phyloP scores from a whole-genome alignment of 2,329 filamentous ascomycete genomes.

The Acrocalymma vagum region DNA sequence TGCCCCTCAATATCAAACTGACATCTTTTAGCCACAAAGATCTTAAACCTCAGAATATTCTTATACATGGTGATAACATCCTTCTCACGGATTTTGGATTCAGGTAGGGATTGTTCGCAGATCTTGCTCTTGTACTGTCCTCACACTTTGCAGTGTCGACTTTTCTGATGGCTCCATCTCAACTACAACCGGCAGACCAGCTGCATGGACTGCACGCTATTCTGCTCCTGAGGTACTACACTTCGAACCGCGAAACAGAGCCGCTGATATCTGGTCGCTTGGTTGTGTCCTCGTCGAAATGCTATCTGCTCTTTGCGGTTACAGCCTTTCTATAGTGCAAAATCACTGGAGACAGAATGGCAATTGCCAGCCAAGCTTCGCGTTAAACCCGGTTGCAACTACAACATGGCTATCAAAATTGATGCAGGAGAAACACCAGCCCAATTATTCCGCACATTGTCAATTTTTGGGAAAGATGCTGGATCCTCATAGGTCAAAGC shows the following conservation, averaged over 20 bases:
- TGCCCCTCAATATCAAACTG: not conserved
- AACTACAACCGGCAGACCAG: constrained; percentile 20
- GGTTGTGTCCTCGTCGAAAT: constrained; percentile 26
- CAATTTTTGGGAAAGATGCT: constrained; percentile 4
- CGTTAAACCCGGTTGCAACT: constrained; percentile 16
- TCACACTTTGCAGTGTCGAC: constrained; percentile 15
- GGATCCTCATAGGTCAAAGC: not conserved
- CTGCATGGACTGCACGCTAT: constrained; percentile 20
- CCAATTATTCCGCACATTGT: not conserved
- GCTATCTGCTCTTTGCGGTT: constrained; percentile 13
- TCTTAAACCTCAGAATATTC: constrained; percentile 27
- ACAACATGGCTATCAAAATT: constrained; percentile 1
- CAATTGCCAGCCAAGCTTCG: constrained; percentile 17
- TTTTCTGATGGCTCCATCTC: constrained; percentile 23
- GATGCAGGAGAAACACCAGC: not conserved
- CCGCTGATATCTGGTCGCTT: constrained; percentile 23
- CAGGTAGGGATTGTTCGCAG: constrained; percentile 7
- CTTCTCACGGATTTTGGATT: constrained; percentile 28
- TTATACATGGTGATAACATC: constrained; percentile 24
- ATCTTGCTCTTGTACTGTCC: not conserved
- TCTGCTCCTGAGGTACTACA: constrained; percentile 24
- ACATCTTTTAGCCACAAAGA: constrained; percentile 20
- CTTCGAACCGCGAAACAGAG: constrained; percentile 17
- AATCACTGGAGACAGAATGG: constrained; percentile 17
- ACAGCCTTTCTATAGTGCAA: constrained; percentile 5